phyloP scores from a whole-genome alignment of 2,329 filamentous ascomycete species.

The Hyphodiscus sp. region DNA sequence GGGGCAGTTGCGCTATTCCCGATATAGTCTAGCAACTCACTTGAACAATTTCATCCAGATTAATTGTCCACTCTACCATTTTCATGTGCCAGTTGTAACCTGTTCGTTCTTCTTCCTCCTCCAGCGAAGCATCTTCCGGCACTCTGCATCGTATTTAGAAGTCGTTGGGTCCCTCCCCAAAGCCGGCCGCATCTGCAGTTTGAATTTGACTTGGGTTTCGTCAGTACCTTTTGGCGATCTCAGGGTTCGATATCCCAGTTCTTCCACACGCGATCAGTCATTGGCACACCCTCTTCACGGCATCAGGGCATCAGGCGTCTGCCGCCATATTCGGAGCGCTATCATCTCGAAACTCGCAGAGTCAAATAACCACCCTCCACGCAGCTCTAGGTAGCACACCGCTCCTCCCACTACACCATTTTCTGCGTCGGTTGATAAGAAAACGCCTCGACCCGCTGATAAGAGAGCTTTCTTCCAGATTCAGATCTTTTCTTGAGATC shows the following conservation, averaged over 20 bases:
- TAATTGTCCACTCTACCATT: background rate
- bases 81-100: background rate
- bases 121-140: background rate
- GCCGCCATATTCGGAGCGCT: slow-evolving; percentile 1
- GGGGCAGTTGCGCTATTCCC: background rate
- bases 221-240: background rate
- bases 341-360: background rate
- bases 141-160: background rate
- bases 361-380: background rate
- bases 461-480: background rate
- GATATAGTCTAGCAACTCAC: background rate
- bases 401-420: background rate
- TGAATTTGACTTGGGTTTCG: background rate
- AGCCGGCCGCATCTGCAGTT: background rate
- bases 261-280: slow-evolving; percentile 18
- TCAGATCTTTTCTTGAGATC: no score
- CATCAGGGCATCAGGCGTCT: slow-evolving; percentile 10
- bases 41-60: background rate
- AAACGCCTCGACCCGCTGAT: background rate
- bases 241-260: slow-evolving; percentile 9
- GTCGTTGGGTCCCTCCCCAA: background rate
- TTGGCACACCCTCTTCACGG: slow-evolving; percentile 14
- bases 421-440: background rate
- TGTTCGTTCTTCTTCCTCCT: background rate
- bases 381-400: background rate